phyloP scores from a whole-genome alignment of 2,329 filamentous ascomycete species.

The Nigrospora osmanthi region DNA sequence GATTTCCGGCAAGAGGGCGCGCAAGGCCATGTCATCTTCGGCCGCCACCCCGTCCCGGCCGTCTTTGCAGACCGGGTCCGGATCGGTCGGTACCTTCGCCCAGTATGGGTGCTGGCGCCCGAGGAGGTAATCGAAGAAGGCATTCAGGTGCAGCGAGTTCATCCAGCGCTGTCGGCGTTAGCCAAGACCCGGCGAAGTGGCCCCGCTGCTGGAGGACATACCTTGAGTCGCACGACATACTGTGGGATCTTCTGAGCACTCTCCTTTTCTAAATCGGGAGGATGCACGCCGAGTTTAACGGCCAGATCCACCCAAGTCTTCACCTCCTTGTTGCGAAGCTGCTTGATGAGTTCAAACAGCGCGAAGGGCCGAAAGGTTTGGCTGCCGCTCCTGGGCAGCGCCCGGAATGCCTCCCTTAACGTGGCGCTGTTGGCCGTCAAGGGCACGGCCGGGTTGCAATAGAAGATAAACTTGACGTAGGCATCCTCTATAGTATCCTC shows the following conservation, averaged over 20 bases:
- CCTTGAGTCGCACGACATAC: constrained; percentile 87
- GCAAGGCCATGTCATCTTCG: constrained; percentile 82
- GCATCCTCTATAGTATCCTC: constrained; percentile 69
- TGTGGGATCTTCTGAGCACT: constrained; percentile 92
- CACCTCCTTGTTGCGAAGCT: constrained; percentile 73
- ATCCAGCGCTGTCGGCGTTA: constrained; percentile 64
- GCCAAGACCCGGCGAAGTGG: constrained; percentile 5
- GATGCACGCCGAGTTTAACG: constrained; percentile 79
- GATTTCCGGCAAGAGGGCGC: constrained; percentile 74
- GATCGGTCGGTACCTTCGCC: constrained; percentile 60
- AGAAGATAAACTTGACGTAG: constrained; percentile 78
- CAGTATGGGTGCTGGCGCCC: constrained; percentile 72
- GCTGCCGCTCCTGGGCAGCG: constrained; percentile 77
- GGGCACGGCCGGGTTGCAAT: constrained; percentile 80
- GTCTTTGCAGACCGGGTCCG: constrained; percentile 53
- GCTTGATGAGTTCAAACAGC: constrained; percentile 70
- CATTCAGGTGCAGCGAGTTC: constrained; percentile 91
- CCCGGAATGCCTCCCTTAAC: constrained; percentile 68
- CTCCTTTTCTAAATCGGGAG: constrained; percentile 73
- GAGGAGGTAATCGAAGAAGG: constrained; percentile 86
- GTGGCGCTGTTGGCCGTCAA: constrained; percentile 61
- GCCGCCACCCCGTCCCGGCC: constrained; percentile 74
- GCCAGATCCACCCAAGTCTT: constrained; percentile 91
- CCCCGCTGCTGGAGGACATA: constrained; percentile 22
- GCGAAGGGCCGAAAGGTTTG: constrained; percentile 75